Evolutionary conservation across 306 rosid genomes (phyloP).

Genomic region (Betula pendula): DNA sequence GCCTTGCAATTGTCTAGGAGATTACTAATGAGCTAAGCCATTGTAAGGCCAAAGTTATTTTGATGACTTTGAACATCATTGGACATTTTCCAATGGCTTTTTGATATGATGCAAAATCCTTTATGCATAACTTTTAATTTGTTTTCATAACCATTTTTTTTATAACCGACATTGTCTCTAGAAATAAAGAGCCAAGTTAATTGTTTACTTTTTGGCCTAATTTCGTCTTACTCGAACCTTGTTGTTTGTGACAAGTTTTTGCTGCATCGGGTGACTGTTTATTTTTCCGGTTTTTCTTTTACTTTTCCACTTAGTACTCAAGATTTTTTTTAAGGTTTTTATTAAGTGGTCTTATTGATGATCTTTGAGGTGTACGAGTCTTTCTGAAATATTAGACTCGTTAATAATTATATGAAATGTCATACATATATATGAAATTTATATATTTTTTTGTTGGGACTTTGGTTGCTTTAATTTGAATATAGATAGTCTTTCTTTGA

Average conservation of each 20-base stretch:
- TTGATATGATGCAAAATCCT: too few relatives aligned
- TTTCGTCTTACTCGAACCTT: background rate
- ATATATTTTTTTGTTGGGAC: background rate
- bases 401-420: background rate
- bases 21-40: too few relatives aligned
- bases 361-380: background rate
- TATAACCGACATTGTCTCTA: too few relatives aligned
- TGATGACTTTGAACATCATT: too few relatives aligned
- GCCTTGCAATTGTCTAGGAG: too few relatives aligned
- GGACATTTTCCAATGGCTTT: too few relatives aligned
- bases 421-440: too few relatives aligned
- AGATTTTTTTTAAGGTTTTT: background rate
- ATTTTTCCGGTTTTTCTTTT: background rate
- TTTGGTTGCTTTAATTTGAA: background rate
- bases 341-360: background rate
- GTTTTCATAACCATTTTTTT: background rate
- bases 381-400: background rate
- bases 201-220: background rate
- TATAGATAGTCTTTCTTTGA: background rate
- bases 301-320: fast-evolving
- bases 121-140: background rate
- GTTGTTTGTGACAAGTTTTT: background rate
- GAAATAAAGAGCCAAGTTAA: too few relatives aligned
- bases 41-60: too few relatives aligned
- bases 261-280: background rate